phyloP scores from a whole-genome alignment of 2,329 filamentous ascomycete species.

The Ophiostoma pallidulum region DNA sequence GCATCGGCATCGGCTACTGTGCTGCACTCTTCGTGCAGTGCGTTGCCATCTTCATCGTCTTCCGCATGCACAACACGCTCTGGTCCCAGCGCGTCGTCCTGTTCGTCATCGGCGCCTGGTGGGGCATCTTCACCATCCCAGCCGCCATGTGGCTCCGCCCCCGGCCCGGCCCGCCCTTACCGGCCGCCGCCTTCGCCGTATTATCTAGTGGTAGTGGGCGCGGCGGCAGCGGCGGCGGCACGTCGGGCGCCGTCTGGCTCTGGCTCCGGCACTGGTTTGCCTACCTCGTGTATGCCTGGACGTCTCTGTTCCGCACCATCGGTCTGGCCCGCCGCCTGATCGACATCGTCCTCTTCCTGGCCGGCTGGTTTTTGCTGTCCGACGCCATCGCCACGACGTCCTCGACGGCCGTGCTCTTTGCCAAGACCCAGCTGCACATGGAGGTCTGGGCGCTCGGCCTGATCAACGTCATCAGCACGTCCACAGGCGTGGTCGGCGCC shows the following conservation, averaged over 20 bases:
- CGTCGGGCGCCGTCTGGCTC: constrained; percentile 25
- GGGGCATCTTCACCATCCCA: constrained; percentile 84
- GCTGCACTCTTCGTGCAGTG: constrained; percentile 80
- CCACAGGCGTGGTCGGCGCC: constrained; percentile 75
- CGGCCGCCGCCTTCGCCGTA: constrained; percentile 25
- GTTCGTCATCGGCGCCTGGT: constrained; percentile 83
- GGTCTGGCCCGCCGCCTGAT: constrained; percentile 61
- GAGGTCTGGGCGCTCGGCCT: constrained; percentile 75
- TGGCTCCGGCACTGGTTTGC: constrained; percentile 43
- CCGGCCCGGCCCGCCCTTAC: constrained; percentile 76
- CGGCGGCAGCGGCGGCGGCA: too few species aligned
- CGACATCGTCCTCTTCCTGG: constrained; percentile 70
- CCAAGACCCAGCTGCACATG: constrained; percentile 90
- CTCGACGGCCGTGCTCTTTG: constrained; percentile 89
- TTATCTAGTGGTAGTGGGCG: too few species aligned
- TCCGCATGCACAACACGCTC: constrained; percentile 63
- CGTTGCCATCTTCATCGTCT: constrained; percentile 66
- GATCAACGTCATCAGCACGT: constrained; percentile 87
- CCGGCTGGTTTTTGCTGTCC: constrained; percentile 87
- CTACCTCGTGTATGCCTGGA: constrained; percentile 80
- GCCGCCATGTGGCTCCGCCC: constrained; percentile 79
- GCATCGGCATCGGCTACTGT: constrained; percentile 88
- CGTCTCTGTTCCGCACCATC: constrained; percentile 70
- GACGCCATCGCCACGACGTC: constrained; percentile 93
- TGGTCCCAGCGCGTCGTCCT: constrained; percentile 82